phyloP scores from a whole-genome alignment of 805 yeast species.

The Cyberlindnera sargentensis region DNA sequence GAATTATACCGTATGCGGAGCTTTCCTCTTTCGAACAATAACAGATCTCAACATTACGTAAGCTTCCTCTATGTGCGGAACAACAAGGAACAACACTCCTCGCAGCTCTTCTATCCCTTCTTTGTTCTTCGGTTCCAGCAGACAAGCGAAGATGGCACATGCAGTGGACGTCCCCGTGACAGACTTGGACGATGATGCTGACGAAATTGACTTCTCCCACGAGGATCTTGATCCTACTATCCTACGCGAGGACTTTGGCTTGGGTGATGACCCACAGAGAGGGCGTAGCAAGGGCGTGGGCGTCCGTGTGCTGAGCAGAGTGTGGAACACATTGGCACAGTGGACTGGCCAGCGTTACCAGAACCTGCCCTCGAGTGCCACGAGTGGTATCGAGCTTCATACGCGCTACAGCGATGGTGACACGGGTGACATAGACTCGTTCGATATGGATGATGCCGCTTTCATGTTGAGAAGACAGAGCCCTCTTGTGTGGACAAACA shows the following conservation, averaged over 20 bases:
- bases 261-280: slow-evolving; percentile 2
- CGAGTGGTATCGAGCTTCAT: slow-evolving; percentile 20
- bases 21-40: no score
- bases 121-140: no score
- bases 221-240: slow-evolving; percentile 20
- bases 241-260: slow-evolving; percentile 22
- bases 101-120: no score
- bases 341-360: slow-evolving; percentile 9
- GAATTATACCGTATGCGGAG: no score
- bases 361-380: slow-evolving; percentile 8
- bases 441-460: slow-evolving; percentile 24
- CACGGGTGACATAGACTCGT: slow-evolving; percentile 17
- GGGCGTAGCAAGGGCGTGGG: not conserved
- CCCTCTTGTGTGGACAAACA: not conserved
- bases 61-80: no score
- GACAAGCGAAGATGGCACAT: slow-evolving; percentile 19
- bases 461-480: slow-evolving; percentile 17
- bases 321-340: not conserved
- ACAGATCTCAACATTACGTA: no score
- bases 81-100: no score
- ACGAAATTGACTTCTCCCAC: slow-evolving; percentile 18
- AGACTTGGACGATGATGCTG: slow-evolving; percentile 39
- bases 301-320: not conserved
- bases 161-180: slow-evolving; percentile 49
- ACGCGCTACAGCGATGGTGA: slow-evolving; percentile 1